Evolutionary conservation across 306 rosid species (phyloP), one percentile per base, ranked within the genome.

Genomic region (Citrullus amarus): DNA sequence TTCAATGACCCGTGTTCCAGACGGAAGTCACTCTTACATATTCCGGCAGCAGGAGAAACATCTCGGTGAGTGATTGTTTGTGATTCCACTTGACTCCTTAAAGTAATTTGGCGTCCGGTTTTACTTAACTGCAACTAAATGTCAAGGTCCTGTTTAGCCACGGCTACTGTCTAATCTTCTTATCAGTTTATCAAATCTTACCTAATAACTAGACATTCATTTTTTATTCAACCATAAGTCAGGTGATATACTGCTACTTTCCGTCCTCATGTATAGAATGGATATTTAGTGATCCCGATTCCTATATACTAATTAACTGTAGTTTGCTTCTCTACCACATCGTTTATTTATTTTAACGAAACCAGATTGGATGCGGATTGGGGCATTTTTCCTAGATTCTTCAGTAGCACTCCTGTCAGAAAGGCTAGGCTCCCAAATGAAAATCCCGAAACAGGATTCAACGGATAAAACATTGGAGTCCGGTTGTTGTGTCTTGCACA

Each of bases 291-390:
- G 41, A 61, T 14, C 36, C 36, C 22, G 11, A 43, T 12, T 53
- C 58, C 22, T 48, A 71, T 71, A 25, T 43, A 25, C 30, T 71
- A 48, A 14, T 48, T 15, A 48, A 48, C 10, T 13, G 14, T 62
- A 8, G 67, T 75, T 72, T 67, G 32, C 34, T 76, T 77, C 58
- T 55, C 73, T 13, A 30, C 80, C 71, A 54, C 59, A 76, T 58
- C 63, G 15, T 58, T 36, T 59, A 2, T 75, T 81, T 48, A 48
- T 63, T 50, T 80, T 79, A 41, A 46, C 32, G 50, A 60, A 63
- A 60, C 58, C 90, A 96, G 99, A 96, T 79, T 92, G 97, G 98
- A 96, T 88, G 97, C 91, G 99, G 0, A 92, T 96, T 48, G 99
- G 98, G 6, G 99, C 99, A 61, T 92, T 92, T 84, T 88, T 78